Evolutionary conservation across 805 yeast genomes (phyloP).

Genomic region (Metschnikowia koreensis): DNA sequence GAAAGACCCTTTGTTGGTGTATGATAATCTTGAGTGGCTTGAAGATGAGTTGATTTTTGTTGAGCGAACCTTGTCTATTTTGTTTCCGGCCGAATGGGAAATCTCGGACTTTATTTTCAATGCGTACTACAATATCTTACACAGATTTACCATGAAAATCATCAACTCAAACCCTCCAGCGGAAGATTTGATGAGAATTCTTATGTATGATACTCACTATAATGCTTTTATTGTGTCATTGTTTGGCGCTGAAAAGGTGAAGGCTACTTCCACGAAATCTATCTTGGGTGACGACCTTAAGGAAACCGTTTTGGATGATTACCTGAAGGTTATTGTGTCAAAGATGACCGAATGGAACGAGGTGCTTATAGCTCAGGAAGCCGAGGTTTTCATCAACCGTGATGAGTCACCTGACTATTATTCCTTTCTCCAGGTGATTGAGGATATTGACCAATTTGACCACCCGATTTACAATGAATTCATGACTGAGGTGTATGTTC

Average conservation of each 20-base stretch:
- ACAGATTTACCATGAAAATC: conserved; percentile 60
- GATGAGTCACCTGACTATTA: conserved; percentile 71
- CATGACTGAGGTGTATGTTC: conserved; percentile 50
- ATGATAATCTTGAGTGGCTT: conserved; percentile 77
- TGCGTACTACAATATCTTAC: conserved; percentile 66
- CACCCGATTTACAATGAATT: conserved; percentile 31
- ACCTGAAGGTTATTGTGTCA: conserved; percentile 62
- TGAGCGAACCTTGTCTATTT: conserved; percentile 51
- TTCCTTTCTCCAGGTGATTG: conserved; percentile 48
- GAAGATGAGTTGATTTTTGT: conserved; percentile 75
- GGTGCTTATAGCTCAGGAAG: conserved; percentile 66
- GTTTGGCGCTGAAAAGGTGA: conserved; percentile 35
- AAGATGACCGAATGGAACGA: conserved; percentile 86
- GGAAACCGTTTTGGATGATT: conserved; percentile 72
- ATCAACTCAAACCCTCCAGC: conserved; percentile 80
- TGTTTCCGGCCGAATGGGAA: conserved; percentile 76
- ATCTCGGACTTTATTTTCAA: conserved; percentile 59
- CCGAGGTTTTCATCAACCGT: conserved; percentile 60
- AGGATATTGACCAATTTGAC: conserved; percentile 39
- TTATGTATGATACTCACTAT: conserved; percentile 75
- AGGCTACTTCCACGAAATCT: conserved; percentile 43
- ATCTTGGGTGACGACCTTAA: conserved; percentile 71
- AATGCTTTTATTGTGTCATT: conserved; percentile 32
- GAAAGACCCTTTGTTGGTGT: conserved; percentile 51
- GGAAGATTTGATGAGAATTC: conserved; percentile 63